These are phyloP conservation scores for Peltaster fructicola DNA, from an alignment of 2,329 filamentous ascomycete species.

Conservation along the genomic window DNA sequence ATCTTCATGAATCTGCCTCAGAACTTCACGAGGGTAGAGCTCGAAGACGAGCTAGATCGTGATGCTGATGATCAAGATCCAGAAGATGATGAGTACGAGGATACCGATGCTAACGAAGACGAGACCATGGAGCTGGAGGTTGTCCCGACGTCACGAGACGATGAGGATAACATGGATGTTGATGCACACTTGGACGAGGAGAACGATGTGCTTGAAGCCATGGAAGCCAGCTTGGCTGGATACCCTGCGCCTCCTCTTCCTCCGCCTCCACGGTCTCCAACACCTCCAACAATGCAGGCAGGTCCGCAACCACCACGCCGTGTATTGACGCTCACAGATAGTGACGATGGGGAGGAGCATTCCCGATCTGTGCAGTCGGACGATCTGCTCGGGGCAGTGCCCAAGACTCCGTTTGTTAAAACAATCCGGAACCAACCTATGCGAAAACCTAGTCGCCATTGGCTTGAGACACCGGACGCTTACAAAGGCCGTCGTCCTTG, in stretches of 20 bases:
- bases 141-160: no score
- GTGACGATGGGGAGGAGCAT: conserved; percentile 34
- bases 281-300: conserved; percentile 23
- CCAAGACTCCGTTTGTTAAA: conserved; percentile 56
- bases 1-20: conserved; percentile 14
- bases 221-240: conserved; percentile 61
- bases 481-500: conserved; percentile 32
- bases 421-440: no score
- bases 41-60: conserved; percentile 22
- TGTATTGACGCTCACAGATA: conserved; percentile 15
- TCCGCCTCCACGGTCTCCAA: conserved; percentile 24
- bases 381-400: no score
- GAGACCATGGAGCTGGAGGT: conserved; percentile 31
- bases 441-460: conserved; percentile 54
- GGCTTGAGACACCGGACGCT: conserved; percentile 61
- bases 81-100: conserved; percentile 30
- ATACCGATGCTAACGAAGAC: conserved; percentile 18
- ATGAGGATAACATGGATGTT: conserved; percentile 29
- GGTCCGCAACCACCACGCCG: no score
- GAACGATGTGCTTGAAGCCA: conserved; percentile 54
- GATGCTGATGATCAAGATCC: conserved; percentile 27
- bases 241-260: conserved; percentile 52
- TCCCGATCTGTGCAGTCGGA: conserved; percentile 10
- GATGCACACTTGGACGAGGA: conserved; percentile 22
- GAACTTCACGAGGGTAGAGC: conserved; percentile 12